Base-by-base conservation (phyloP, 2,329 filamentous ascomycete genomes). In the Dactylellina cionopaga region DNA sequence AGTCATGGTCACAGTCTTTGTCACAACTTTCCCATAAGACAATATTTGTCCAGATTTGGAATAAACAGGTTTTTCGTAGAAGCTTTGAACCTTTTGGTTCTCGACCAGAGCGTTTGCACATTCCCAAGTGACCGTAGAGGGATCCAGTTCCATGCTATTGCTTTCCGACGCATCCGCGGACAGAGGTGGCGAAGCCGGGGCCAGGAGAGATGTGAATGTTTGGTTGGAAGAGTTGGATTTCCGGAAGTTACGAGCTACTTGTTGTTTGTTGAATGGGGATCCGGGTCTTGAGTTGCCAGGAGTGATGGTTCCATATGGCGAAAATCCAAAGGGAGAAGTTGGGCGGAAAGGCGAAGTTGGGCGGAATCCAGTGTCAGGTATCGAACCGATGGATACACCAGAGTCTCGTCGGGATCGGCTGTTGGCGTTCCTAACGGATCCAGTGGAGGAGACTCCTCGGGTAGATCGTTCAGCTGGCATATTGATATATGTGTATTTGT, bases 1-100 rank as follows among this genome's bases (percentile, higher is more conserved):
- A 13, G 76, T 77, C 73, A 76, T 76, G 3, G 76, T 77, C 0
- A 76, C 75, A 2, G 76, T 77, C 33, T 76, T 77, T 7, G 76
- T 77, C 11, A 77, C 72, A 60, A 77, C 71, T 27, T 75, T 76
- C 1, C 75, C 76, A 39, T 77, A 75, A 25, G 75, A 70, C 9
- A 75, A 22, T 22, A 77, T 51, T 25, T 74, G 44, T 17, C 72
- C 71, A 11, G 66, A 52, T 29, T 68, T 60, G 13, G 71, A 52
- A 51, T 75, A 76, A 24, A 75, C 72, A 2, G 76, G 76, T 17
- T 75, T 76, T 47, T 76, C 75, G 52, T 74, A 77, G 2, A 75
- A 74, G 31, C 64, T 75, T 25, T 76, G 75, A 29, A 77, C 74
- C 46, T 76, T 76, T 43, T 76, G 75, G 41, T 76, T 75, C 5